Percentiles rank a stretch among this genome's conserved stretches.
Conservation (phyloP, 2,329 filamentous ascomycete genomes). For the Botrytis hyacinthi region DNA sequence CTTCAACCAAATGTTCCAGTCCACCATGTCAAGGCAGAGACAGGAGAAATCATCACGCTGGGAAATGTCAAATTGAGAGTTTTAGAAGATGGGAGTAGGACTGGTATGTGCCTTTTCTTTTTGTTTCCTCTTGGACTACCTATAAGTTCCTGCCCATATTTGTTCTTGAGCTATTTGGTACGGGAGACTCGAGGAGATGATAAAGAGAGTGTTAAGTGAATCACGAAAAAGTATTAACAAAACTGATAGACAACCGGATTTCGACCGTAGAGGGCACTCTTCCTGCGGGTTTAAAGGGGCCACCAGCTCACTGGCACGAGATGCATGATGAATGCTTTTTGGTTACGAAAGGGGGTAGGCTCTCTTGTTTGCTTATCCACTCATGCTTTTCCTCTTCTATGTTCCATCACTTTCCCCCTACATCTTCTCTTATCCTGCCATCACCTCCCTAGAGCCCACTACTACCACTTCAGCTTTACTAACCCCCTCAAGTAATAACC, state of each 20-base stretch:
- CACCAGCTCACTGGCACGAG: conserved; percentile 17
- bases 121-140: background rate
- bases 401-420: background rate
- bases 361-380: background rate
- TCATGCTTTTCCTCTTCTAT: background rate
- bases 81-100: conserved; percentile 7
- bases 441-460: background rate
- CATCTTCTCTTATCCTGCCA: no score
- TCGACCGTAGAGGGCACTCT: conserved; percentile 4
- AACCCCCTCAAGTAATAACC: background rate
- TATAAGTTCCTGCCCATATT: rapidly evolving
- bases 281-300: background rate
- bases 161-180: rapidly evolving
- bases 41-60: background rate
- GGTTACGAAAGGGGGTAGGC: conserved; percentile 1
- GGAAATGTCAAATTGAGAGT: conserved; percentile 4
- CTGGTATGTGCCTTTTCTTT: background rate
- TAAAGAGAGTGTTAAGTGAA: background rate
- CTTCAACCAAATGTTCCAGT: conserved; percentile 5
- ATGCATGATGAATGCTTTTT: conserved; percentile 19
- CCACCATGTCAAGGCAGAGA: background rate
- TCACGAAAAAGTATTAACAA: background rate
- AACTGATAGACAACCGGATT: background rate
- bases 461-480: background rate
- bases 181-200: rapidly evolving